Evolutionary conservation across 1,284 basidiomycete genomes (phyloP).

Genomic region (Ceratobasidium sp.): DNA sequence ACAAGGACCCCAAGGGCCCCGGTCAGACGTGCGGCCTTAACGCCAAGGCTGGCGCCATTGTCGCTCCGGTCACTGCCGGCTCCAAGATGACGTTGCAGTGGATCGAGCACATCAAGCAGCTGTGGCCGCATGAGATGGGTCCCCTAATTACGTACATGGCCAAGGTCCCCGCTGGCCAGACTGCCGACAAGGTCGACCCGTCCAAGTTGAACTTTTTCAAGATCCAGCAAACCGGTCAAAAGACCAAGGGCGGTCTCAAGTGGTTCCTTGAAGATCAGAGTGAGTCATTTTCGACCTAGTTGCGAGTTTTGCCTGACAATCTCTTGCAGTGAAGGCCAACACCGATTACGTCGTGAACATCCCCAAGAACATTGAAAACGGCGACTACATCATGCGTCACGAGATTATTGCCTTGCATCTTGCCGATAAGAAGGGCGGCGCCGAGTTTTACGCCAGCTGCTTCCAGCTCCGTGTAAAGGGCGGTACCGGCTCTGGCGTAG

Average conservation of each 20-base stretch:
- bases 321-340: constrained; percentile 53
- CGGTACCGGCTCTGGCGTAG: constrained; percentile 9
- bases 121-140: constrained; percentile 77
- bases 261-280: constrained; percentile 61
- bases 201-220: constrained; percentile 77
- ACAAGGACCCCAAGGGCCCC: constrained; percentile 70
- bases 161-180: constrained; percentile 52
- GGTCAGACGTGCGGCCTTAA: constrained; percentile 72
- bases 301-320: background rate
- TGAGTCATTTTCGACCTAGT: constrained; percentile 49
- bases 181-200: constrained; percentile 69
- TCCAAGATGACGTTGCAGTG: constrained; percentile 63
- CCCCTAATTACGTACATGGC: constrained; percentile 79
- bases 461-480: constrained; percentile 69
- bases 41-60: constrained; percentile 63
- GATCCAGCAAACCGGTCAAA: constrained; percentile 61
- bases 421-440: constrained; percentile 62
- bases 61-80: constrained; percentile 72
- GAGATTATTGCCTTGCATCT: constrained; percentile 78
- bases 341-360: constrained; percentile 62
- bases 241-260: constrained; percentile 38
- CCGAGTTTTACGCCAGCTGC: constrained; percentile 79
- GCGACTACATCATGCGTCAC: constrained; percentile 75
- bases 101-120: constrained; percentile 50
- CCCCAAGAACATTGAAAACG: constrained; percentile 65